Percentiles rank a stretch among this genome's conserved stretches.
Evolutionary conservation across 768 basidiomycete species (phyloP).

Genomic region (Boletus vinaceobasis): DNA sequence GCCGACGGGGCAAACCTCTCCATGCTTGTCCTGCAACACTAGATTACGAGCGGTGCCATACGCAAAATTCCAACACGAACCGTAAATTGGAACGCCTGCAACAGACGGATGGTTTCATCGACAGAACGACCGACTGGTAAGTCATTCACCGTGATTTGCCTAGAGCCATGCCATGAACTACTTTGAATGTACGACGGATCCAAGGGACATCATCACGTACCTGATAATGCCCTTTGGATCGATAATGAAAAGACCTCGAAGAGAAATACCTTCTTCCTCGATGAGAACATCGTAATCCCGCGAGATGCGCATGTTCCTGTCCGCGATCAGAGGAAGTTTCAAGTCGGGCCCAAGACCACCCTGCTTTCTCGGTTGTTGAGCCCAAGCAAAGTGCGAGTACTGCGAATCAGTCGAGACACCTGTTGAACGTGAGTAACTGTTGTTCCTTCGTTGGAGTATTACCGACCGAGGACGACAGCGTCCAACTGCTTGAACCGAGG

Average conservation of each 20-base stretch:
- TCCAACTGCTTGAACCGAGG: constrained; percentile 68
- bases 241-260: constrained; percentile 84
- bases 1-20: constrained; percentile 91
- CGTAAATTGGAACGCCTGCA: constrained; percentile 92
- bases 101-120: constrained; percentile 85
- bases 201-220: constrained; percentile 26
- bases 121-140: constrained; percentile 94
- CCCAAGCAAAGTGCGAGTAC: constrained; percentile 86
- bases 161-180: constrained; percentile 22
- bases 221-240: constrained; percentile 78
- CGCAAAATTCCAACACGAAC: constrained; percentile 38
- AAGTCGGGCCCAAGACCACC: constrained; percentile 91
- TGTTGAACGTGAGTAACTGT: constrained; percentile 20
- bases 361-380: constrained; percentile 72
- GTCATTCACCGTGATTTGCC: constrained; percentile 88
- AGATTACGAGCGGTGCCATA: not conserved
- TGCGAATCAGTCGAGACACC: constrained; percentile 88
- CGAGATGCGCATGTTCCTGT: constrained; percentile 74
- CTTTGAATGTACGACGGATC: not conserved
- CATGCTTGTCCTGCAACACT: constrained; percentile 61
- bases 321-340: constrained; percentile 78
- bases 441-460: not conserved
- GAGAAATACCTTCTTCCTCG: constrained; percentile 83
- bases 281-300: constrained; percentile 86
- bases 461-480: constrained; percentile 72